Evolutionary conservation across 345 rosid genomes (phyloP), one percentile per base, ranked within the genome.

Genomic region (Rhizophora mangle): DNA sequence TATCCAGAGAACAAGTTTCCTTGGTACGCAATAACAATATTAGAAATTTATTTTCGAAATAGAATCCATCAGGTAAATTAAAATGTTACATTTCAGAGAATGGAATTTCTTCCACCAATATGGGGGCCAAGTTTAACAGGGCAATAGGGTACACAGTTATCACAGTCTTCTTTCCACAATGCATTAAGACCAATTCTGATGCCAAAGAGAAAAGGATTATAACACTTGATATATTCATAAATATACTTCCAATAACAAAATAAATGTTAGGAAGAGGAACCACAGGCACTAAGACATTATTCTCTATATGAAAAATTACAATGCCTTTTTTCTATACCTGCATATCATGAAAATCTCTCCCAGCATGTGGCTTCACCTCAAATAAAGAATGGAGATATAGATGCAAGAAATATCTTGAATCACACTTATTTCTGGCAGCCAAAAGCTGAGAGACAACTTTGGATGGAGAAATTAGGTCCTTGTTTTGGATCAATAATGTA

Each of bases 291-390:
- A 43, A 55, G 52, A 31, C 60, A 60, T 4, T 20, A 37, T 43
- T 68, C 24, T 18, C 20, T 19, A 37, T 68, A 53, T 5, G 31
- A 37, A 67, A 67, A 24, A 13, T 7, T 30, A 29, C 27, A 53
- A 30, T 18, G 0, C 8, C 62, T 3, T 54, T 32, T 65, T 47
- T 66, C n/a, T 79, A 58, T 80, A 90, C 99, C 98, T 90, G 99
- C 93, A 96, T 87, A 81, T 92, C 97, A 77, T 92, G 99, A 81
- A 80, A 92, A 73, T 92, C 98, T 79, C 72, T 92, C 77, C 98
- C 99, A 53, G 81, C 82, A 77, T 90, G 86, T 54, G 89, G 96
- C 75, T 84, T 85, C 64, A 78, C 95, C 88, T 86, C 91, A 83
- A 86, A 96, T 65, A 96, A 76, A 9, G 87, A 75, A 82, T 90